A percentile compares a stretch with the other conserved stretches of the same genome.
Conservation (phyloP, 306 rosid genomes). For the Quillaja saponaria region DNA sequence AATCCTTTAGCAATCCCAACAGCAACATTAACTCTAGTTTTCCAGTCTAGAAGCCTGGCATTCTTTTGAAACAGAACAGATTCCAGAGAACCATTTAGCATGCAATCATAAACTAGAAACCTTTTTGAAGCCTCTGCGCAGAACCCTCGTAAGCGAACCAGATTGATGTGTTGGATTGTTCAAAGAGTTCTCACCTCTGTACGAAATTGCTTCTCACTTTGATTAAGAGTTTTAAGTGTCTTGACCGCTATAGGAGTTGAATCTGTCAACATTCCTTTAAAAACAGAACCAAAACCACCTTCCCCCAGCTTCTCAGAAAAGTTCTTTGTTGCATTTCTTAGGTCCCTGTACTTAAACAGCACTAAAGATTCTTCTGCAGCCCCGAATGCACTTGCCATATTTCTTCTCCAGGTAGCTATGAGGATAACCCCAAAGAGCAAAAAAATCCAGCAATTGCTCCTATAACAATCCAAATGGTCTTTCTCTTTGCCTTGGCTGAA, state of each 20-base stretch:
- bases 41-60: constrained; percentile 29
- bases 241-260: constrained; percentile 42
- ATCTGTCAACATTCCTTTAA: constrained; percentile 34
- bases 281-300: constrained; percentile 54
- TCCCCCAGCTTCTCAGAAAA: constrained; percentile 40
- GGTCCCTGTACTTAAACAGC: constrained; percentile 28
- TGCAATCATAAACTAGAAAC: constrained; percentile 44
- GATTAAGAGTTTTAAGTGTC: constrained; percentile 35
- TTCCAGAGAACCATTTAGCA: constrained; percentile 47
- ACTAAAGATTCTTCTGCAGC: constrained; percentile 33
- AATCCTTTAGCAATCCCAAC: constrained; percentile 45
- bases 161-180: constrained; percentile 43
- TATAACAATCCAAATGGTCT: background rate
- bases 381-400: background rate
- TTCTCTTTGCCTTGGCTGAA: background rate
- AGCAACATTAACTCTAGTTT: constrained; percentile 42
- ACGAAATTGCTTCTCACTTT: constrained; percentile 40
- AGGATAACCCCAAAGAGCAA: background rate
- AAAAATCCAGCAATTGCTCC: background rate
- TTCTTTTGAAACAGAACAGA: constrained; percentile 28
- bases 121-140: constrained; percentile 33
- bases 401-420: background rate
- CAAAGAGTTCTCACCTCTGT: constrained; percentile 47
- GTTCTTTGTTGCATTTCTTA: constrained; percentile 43
- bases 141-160: constrained; percentile 43